phyloP scores from a whole-genome alignment of 129 eudicot genomes.

The Silybum marianum region DNA sequence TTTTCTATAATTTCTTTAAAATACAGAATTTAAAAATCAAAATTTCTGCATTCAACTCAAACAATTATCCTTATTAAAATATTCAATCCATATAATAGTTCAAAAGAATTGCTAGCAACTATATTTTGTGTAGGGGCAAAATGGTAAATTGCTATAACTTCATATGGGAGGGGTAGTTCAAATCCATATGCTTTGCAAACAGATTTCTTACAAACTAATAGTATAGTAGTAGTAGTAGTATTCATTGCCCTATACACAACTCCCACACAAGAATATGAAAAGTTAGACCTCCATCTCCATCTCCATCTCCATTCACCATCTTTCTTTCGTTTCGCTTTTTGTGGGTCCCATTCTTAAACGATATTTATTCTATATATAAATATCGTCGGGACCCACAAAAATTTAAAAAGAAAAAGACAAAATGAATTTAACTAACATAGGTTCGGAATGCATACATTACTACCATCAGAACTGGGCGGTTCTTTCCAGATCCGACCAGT shows the following conservation, averaged over 20 bases:
- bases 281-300: conserved; percentile 9
- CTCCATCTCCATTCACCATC: conserved; percentile 24
- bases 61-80: background rate
- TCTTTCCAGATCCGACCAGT: conserved; percentile 95
- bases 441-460: conserved; percentile 58
- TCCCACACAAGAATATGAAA: conserved; percentile 28
- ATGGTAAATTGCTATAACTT: conserved; percentile 19
- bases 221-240: background rate
- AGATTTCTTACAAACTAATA: conserved; percentile 12
- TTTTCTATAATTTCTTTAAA: no score
- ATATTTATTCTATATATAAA: background rate
- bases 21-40: no score
- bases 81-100: background rate
- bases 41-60: background rate
- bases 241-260: conserved; percentile 19
- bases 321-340: background rate
- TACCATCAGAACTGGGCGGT: conserved; percentile 59
- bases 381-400: background rate
- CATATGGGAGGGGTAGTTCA: conserved; percentile 7
- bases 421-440: conserved; percentile 43
- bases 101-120: background rate
- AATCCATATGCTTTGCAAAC: conserved; percentile 26
- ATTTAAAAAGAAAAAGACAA: background rate
- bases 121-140: background rate
- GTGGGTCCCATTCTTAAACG: background rate